Conservation (phyloP, 257 asterid species). For the Mitragyna speciosa region DNA sequence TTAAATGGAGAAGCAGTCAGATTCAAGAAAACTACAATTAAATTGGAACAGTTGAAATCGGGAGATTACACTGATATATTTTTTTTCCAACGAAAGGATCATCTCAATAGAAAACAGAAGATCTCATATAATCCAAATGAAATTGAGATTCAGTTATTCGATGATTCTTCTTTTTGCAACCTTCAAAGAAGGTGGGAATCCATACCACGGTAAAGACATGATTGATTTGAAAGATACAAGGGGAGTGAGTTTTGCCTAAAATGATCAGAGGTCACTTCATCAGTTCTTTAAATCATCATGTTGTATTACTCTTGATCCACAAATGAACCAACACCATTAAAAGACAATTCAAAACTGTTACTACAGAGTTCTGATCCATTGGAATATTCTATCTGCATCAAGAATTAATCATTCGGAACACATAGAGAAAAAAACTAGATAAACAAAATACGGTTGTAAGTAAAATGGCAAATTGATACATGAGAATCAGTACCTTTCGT, state of each 20-base stretch:
- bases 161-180: background rate
- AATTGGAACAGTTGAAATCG: too few species aligned
- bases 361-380: too few species aligned
- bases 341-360: background rate
- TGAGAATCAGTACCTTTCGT: constrained; percentile 29
- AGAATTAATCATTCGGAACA: too few species aligned
- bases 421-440: background rate
- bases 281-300: background rate
- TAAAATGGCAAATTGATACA: background rate
- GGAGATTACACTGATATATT: too few species aligned
- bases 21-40: too few species aligned
- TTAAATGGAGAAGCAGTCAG: too few species aligned
- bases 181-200: too few species aligned
- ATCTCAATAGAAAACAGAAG: too few species aligned
- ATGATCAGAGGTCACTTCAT: background rate
- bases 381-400: too few species aligned
- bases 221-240: background rate
- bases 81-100: too few species aligned
- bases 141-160: background rate
- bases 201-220: background rate
- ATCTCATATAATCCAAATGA: background rate
- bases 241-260: background rate
- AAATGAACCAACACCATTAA: too few species aligned
- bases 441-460: background rate
- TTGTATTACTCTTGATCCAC: too few species aligned